Percentiles rank a stretch among this genome's conserved stretches.
Conservation (phyloP, 176 grass and related monocot genomes). For the Ensete glaucum region DNA sequence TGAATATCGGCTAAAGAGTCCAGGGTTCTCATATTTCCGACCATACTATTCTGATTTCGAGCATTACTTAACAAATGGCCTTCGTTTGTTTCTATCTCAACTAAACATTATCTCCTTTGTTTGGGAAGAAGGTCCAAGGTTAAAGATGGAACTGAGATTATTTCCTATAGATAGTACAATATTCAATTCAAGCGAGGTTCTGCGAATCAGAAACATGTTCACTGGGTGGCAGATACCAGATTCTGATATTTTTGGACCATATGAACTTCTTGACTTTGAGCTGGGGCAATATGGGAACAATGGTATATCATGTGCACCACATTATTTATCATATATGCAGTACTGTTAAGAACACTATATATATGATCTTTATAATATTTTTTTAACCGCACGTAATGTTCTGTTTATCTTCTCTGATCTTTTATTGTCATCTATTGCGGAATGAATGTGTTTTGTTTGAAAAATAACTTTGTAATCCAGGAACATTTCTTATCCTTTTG, state of each 20-base stretch:
- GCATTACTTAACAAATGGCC: slow-evolving; percentile 41
- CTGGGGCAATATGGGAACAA: slow-evolving; percentile 35
- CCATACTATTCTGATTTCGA: slow-evolving; percentile 43
- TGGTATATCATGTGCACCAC: slow-evolving; percentile 27
- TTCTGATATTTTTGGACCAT: slow-evolving; percentile 68
- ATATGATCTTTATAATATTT: no score
- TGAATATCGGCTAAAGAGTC: slow-evolving; percentile 63
- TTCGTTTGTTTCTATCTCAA: slow-evolving; percentile 31
- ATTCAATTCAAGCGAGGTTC: slow-evolving; percentile 38
- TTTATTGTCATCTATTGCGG: no score
- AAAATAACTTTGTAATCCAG: no score
- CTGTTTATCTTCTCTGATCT: no score
- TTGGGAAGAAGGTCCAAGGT: slow-evolving; percentile 67
- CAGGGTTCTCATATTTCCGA: slow-evolving; percentile 46
- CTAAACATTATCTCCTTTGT: slow-evolving; percentile 34
- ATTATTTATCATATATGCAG: not conserved
- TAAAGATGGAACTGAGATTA: slow-evolving; percentile 47
- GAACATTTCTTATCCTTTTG: no score
- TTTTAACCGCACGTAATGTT: no score
- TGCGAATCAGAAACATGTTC: slow-evolving; percentile 49
- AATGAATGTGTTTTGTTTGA: no score
- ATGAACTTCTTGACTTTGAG: slow-evolving; percentile 46
- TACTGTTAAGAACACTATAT: not conserved
- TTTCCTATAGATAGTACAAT: slow-evolving; percentile 29
- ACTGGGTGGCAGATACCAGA: slow-evolving; percentile 52